Conservation (phyloP, 2,329 filamentous ascomycete genomes). For the Cordyceps fumosorosea region DNA sequence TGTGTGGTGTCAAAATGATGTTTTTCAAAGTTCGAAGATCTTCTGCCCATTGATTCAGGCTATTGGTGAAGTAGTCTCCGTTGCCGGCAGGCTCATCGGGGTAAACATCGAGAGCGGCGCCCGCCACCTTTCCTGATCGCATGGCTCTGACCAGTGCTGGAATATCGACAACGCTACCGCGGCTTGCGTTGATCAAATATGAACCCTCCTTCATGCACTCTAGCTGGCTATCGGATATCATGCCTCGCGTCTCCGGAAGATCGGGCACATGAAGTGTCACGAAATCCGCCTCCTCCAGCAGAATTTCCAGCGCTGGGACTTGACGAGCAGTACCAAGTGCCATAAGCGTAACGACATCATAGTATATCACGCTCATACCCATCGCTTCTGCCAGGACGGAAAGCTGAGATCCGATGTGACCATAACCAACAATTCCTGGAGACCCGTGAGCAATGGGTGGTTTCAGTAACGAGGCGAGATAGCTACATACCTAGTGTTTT, state of each 20-base stretch:
- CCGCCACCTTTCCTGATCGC: conserved; percentile 78
- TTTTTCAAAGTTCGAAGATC: conserved; percentile 83
- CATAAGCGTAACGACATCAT: conserved; percentile 93
- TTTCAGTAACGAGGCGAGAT: background rate
- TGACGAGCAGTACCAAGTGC: conserved; percentile 82
- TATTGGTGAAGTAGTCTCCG: conserved; percentile 86
- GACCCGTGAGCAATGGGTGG: background rate
- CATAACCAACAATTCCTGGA: conserved; percentile 87
- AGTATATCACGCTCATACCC: conserved; percentile 98
- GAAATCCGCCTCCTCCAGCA: conserved; percentile 80
- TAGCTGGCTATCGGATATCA: conserved; percentile 77
- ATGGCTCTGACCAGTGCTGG: conserved; percentile 83
- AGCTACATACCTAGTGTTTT: conserved; percentile 72
- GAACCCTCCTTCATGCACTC: conserved; percentile 86
- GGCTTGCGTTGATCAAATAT: conserved; percentile 93
- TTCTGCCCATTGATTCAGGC: conserved; percentile 76
- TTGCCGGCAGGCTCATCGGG: conserved; percentile 91
- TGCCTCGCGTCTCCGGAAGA: conserved; percentile 82
- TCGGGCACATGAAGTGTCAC: conserved; percentile 94
- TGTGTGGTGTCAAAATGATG: conserved; percentile 91
- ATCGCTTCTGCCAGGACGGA: conserved; percentile 94
- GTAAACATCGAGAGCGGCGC: conserved; percentile 94
- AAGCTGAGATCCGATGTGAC: conserved; percentile 92
- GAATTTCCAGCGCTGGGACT: conserved; percentile 66
- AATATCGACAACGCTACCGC: conserved; percentile 91